phyloP scores from a whole-genome alignment of 2,329 filamentous ascomycete genomes.

The Didymella arachidicola region DNA sequence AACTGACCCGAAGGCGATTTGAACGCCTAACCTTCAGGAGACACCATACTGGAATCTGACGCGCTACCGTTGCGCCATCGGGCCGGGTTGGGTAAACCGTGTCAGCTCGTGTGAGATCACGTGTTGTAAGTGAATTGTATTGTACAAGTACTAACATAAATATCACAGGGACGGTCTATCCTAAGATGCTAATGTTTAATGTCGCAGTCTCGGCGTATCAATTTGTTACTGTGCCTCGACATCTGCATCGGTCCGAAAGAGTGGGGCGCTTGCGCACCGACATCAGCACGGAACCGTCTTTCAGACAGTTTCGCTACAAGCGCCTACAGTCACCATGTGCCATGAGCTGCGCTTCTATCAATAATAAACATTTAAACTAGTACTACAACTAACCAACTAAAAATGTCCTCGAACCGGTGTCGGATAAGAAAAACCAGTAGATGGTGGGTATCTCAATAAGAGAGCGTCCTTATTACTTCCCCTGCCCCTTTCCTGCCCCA shows the following conservation, averaged over 20 bases:
- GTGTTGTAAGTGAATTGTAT: neutral
- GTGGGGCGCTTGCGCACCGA: too few species aligned
- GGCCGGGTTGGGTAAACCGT: neutral
- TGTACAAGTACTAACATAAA: neutral
- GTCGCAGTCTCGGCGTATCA: too few species aligned
- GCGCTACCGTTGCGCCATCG: slow-evolving; percentile 5
- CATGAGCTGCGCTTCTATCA: too few species aligned
- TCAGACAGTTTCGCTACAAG: too few species aligned
- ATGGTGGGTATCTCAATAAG: slow-evolving; percentile 29
- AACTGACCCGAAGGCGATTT: slow-evolving; percentile 5
- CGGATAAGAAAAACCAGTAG: slow-evolving; percentile 2
- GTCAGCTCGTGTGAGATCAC: slow-evolving; percentile 1
- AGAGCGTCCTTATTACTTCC: slow-evolving; percentile 24
- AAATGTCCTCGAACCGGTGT: neutral
- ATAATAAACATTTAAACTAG: neutral
- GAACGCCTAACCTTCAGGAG: slow-evolving; percentile 5
- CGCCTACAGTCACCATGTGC: too few species aligned
- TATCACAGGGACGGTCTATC: too few species aligned
- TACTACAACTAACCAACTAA: neutral
- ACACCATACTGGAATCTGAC: slow-evolving; percentile 5
- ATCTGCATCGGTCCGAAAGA: too few species aligned
- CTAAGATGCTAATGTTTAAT: too few species aligned
- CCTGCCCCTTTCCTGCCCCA: neutral
- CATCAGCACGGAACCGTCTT: too few species aligned
- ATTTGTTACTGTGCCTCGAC: too few species aligned